These are phyloP conservation scores for Ensete ventricosum DNA, from an alignment of 176 grass and related monocot genomes.

Conservation along the genomic window DNA sequence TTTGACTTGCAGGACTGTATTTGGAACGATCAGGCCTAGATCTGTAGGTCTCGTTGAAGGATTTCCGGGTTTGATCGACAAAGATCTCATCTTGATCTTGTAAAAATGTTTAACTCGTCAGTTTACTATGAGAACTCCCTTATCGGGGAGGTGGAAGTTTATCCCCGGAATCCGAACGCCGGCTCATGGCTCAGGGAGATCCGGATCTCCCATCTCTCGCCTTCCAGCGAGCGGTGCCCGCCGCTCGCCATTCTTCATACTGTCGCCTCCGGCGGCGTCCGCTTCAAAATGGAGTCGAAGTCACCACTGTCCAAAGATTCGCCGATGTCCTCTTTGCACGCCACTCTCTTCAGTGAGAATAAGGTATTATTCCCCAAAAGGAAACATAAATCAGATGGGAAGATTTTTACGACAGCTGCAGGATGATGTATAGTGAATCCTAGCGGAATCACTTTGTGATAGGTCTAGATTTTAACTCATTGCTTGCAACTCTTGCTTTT, in stretches of 20 bases:
- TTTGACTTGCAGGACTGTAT: background rate
- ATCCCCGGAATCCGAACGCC: conserved; percentile 53
- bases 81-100: conserved; percentile 11
- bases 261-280: conserved; percentile 47
- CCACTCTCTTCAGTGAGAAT: conserved; percentile 82
- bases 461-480: conserved; percentile 2
- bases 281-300: conserved; percentile 91
- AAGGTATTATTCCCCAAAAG: conserved; percentile 89
- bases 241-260: conserved; percentile 84
- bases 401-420: conserved; percentile 5
- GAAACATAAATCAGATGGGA: conserved; percentile 22
- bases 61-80: conserved; percentile 9
- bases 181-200: conserved; percentile 61
- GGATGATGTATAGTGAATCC: conserved; percentile 10
- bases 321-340: conserved; percentile 65
- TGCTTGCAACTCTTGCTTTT: background rate
- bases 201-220: conserved; percentile 78
- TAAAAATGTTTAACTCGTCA: conserved; percentile 61
- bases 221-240: conserved; percentile 74
- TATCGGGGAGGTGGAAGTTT: conserved; percentile 70
- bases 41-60: conserved; percentile 9
- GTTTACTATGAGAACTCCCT: conserved; percentile 55
- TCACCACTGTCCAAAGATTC: conserved; percentile 31
- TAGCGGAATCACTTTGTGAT: conserved; percentile 6
- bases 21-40: conserved; percentile 10